phyloP scores from a whole-genome alignment of 164 flowering plant species.

The Saururus chinensis region DNA sequence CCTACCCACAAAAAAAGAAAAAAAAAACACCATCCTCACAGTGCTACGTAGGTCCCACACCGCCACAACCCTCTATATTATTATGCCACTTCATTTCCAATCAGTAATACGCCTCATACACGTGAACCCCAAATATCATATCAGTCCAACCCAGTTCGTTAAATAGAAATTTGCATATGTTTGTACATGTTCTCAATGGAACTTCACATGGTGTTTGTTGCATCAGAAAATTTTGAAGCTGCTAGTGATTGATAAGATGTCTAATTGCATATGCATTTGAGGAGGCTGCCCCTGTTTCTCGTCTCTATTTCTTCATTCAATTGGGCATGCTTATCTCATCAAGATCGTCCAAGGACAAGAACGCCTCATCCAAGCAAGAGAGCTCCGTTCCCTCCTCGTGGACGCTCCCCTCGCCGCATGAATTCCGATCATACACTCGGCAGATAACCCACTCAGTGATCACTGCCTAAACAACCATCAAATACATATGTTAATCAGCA shows the following conservation, averaged over 20 bases:
- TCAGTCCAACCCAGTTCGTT: neutral
- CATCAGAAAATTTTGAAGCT: neutral
- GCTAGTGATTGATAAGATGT: neutral
- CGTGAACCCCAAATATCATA: conserved; percentile 12
- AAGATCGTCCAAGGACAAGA: conserved; percentile 67
- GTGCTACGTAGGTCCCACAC: conserved; percentile 44
- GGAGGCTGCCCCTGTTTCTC: neutral
- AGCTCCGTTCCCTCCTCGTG: conserved; percentile 45
- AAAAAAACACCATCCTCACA: no score
- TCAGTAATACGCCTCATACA: conserved; percentile 15
- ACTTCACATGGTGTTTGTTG: neutral
- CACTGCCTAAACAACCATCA: conserved; percentile 2
- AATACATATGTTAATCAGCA: neutral
- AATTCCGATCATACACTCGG: conserved; percentile 40
- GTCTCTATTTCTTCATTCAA: conserved; percentile 8
- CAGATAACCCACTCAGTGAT: conserved; percentile 70
- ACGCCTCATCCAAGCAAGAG: conserved; percentile 79
- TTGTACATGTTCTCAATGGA: neutral
- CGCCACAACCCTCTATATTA: conserved; percentile 5
- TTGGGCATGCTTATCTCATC: conserved; percentile 69
- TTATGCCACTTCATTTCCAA: conserved; percentile 9
- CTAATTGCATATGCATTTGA: neutral
- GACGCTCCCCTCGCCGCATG: conserved; percentile 14
- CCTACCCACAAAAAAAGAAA: no score
- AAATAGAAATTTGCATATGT: neutral